Evolutionary conservation across 345 rosid species (phyloP).

Genomic region (Lepidium africanum): DNA sequence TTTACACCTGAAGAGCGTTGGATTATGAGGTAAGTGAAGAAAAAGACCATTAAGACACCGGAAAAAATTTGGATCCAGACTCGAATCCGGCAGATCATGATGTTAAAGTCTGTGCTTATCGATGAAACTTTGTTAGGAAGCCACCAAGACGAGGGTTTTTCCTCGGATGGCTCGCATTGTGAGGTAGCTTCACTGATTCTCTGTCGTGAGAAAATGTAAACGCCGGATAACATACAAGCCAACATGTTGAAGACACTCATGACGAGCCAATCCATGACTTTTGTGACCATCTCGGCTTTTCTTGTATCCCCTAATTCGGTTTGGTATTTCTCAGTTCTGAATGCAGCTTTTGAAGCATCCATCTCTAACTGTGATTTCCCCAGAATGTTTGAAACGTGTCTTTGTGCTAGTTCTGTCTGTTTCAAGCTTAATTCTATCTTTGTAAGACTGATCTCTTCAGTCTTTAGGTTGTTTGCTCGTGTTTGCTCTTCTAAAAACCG

Average conservation of each 20-base stretch:
- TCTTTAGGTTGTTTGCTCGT: constrained; percentile 71
- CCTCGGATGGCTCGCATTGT: constrained; percentile 51
- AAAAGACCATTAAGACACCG: constrained; percentile 56
- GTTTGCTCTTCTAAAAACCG: constrained; percentile 54
- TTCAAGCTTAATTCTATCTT: constrained; percentile 45
- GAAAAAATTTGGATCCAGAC: constrained; percentile 57
- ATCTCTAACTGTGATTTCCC: constrained; percentile 60
- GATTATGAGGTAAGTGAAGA: constrained; percentile 44
- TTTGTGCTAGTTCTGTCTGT: constrained; percentile 45
- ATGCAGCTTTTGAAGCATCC: constrained; percentile 61
- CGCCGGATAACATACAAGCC: constrained; percentile 47
- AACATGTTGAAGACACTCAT: constrained; percentile 63
- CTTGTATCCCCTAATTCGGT: constrained; percentile 57
- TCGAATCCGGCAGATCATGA: constrained; percentile 46
- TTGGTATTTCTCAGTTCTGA: constrained; percentile 69
- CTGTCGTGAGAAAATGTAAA: constrained; percentile 51
- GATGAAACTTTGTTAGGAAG: constrained; percentile 44
- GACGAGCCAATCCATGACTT: constrained; percentile 67
- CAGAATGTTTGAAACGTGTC: constrained; percentile 46
- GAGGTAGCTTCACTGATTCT: constrained; percentile 68
- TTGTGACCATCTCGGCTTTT: constrained; percentile 58
- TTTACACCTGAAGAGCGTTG: constrained; percentile 53
- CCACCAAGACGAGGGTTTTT: constrained; percentile 61
- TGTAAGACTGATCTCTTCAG: constrained; percentile 44
- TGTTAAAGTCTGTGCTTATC: constrained; percentile 42